Base-by-base conservation (phyloP, 2,329 filamentous ascomycete species). In the Colletotrichum sojae region DNA sequence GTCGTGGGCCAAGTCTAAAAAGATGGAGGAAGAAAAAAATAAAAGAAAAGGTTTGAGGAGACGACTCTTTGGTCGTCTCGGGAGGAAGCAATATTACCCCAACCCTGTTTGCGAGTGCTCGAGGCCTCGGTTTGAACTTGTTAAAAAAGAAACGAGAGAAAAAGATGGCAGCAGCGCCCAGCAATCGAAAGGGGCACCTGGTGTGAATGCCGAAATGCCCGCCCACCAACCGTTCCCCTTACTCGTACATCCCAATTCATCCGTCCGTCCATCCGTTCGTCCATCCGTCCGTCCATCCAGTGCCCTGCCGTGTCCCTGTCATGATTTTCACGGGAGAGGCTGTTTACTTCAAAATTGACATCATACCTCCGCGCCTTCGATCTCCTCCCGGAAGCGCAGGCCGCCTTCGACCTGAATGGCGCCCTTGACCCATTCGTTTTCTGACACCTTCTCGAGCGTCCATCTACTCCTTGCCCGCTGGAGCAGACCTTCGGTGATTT, bases 391-490 rank as follows among this genome's bases (percentile, higher is more conserved):
- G 72, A 90, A 90, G 63, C 80, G 84, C 45, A 91, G 78, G 1
- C 88, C 89, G 6, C 85, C 88, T 4, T 92, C 87, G 3, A 97
- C 88, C 70, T 86, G 77, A 54, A 98, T 91, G 2, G 91, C 95
- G 43, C 87, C 86, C 59, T 83, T 85, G 3, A 98, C 93, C 94
- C 95, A 99, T 16, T 89, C 86, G 67, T 88, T 86, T 63, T 88
- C 86, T 46, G 89, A 89, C 46, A 98, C 91, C 73, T 93, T 91
- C 55, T 91, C 88, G 67, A 98, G 81, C 9, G 86, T 86, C 89
- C 93, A 94, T 58, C 96, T 88, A 67, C 90, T 93, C 54, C 93
- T 90, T 2, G 93, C 93, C 71, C 97, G 90, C 80, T 93, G 95
- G 65, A 99, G 80, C 18, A 98, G 81, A 0, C 91, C 93, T 77